These are phyloP conservation scores for Phytophthora lateralis DNA, from an alignment of 352 stramenopile species.

Conservation along the genomic window DNA sequence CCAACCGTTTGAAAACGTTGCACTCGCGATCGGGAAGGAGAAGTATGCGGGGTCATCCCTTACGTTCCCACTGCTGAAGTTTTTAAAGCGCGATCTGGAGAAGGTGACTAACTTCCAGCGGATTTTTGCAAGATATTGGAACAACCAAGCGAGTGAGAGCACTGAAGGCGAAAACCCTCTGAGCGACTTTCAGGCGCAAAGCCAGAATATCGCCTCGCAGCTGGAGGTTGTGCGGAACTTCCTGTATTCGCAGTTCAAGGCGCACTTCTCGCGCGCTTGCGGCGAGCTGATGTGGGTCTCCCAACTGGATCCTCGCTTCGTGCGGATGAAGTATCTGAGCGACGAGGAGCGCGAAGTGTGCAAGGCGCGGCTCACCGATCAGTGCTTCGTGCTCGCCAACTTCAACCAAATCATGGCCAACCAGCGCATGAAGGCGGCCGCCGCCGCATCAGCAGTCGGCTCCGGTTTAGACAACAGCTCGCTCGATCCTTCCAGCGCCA, in stretches of 20 bases:
- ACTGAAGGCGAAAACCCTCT: neutral
- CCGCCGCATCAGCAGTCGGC: constrained; percentile 7
- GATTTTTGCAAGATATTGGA: constrained; percentile 37
- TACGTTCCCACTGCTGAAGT: constrained; percentile 46
- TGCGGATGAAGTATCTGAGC: constrained; percentile 54
- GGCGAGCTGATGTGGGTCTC: constrained; percentile 56
- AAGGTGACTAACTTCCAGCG: constrained; percentile 52
- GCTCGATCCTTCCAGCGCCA: constrained; percentile 28
- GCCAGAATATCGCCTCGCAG: constrained; percentile 36
- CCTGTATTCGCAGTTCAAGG: constrained; percentile 41
- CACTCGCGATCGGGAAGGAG: constrained; percentile 45
- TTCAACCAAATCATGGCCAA: constrained; percentile 44
- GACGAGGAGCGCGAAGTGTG: constrained; percentile 48
- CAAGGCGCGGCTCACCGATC: constrained; percentile 46
- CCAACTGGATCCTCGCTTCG: constrained; percentile 53
- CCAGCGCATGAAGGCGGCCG: constrained; percentile 33
- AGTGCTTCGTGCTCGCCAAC: constrained; percentile 45
- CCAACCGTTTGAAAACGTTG: constrained; percentile 56
- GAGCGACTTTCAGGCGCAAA: constrained; percentile 21
- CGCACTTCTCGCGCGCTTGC: constrained; percentile 45
- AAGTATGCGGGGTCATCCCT: constrained; percentile 49
- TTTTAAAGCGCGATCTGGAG: constrained; percentile 53
- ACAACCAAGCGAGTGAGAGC: constrained; percentile 4
- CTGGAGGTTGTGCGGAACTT: constrained; percentile 43
- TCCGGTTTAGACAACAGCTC: constrained; percentile 1